Evolutionary conservation across 306 rosid species (phyloP).

Genomic region (Vigna hirtella): DNA sequence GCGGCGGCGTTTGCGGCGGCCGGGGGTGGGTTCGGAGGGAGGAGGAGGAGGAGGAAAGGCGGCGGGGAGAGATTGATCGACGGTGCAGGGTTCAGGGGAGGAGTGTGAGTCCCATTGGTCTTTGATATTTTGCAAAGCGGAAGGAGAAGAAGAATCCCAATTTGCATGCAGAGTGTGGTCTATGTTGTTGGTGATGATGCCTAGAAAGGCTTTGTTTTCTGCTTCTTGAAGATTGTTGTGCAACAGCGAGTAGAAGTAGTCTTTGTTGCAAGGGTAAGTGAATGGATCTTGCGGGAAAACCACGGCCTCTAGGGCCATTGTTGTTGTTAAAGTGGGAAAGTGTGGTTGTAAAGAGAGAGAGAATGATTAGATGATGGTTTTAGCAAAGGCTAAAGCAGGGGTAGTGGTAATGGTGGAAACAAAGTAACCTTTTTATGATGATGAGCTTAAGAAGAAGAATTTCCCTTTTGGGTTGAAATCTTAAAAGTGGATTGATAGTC

Average conservation of each 20-base stretch:
- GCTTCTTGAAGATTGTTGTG: conserved; percentile 20
- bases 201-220: conserved; percentile 18
- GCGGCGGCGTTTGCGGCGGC: conserved; percentile 67
- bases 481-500: conserved; percentile 1
- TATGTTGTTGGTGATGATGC: conserved; percentile 25
- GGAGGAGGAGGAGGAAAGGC: not conserved
- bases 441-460: conserved; percentile 19
- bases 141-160: conserved; percentile 48
- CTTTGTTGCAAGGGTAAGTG: conserved; percentile 36
- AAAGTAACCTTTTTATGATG: conserved; percentile 41
- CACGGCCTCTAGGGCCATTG: conserved; percentile 55
- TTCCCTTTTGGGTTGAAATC: conserved; percentile 24
- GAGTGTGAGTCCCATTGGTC: conserved; percentile 50
- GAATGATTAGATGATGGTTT: conserved; percentile 15
- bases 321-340: not conserved
- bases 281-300: conserved; percentile 53
- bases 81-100: conserved; percentile 41
- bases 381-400: conserved; percentile 11
- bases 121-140: conserved; percentile 38
- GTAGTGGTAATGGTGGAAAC: conserved; percentile 36
- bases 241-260: conserved; percentile 38
- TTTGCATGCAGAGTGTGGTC: conserved; percentile 40
- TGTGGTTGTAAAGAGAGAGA: not conserved
- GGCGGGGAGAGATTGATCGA: conserved; percentile 4
- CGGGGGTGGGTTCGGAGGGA: not conserved